A percentile compares a stretch with the other conserved stretches of the same genome.
phyloP scores from a whole-genome alignment of 108 stramenopile species.

The Aureococcus anophagefferens region DNA sequence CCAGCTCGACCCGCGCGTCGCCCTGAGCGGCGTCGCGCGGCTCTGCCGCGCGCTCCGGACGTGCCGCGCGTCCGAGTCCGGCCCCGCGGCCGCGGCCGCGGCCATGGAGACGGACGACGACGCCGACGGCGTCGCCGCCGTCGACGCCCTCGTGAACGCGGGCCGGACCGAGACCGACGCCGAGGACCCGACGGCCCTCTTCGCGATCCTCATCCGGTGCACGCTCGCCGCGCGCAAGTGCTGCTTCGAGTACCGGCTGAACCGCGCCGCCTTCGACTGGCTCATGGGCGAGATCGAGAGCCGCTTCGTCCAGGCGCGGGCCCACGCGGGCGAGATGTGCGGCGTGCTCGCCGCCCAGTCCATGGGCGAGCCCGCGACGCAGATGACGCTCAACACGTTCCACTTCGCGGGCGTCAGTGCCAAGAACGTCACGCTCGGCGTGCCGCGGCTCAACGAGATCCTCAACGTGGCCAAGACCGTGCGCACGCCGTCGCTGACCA shows the following conservation, averaged over 20 bases:
- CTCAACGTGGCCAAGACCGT: constrained; percentile 93
- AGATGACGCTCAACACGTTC: constrained; percentile 97
- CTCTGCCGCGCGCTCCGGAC: constrained; percentile 64
- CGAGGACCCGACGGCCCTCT: constrained; percentile 78
- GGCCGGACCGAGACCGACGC: constrained; percentile 58
- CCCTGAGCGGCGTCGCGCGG: constrained; percentile 58
- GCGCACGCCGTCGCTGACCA: constrained; percentile 86
- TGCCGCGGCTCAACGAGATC: constrained; percentile 94
- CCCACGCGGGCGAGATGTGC: constrained; percentile 93
- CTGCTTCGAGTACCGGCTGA: constrained; percentile 74
- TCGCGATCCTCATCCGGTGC: constrained; percentile 78
- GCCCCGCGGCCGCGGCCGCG: not conserved
- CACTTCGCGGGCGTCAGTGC: constrained; percentile 96
- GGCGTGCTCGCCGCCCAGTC: constrained; percentile 97
- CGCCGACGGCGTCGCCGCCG: not conserved
- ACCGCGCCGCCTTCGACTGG: constrained; percentile 72
- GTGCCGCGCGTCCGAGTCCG: not conserved
- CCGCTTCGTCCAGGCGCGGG: constrained; percentile 75
- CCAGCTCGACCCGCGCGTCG: constrained; percentile 76
- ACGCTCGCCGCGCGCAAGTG: constrained; percentile 75
- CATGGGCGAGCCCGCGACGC: constrained; percentile 98
- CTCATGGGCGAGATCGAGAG: constrained; percentile 81
- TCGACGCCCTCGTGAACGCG: too few species aligned
- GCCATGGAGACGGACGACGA: too few species aligned
- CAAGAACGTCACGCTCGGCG: constrained; percentile 97